Percentiles rank a stretch among this genome's conserved stretches.
phyloP scores from a whole-genome alignment of 768 basidiomycete species.

The Pleurotus sapidus region DNA sequence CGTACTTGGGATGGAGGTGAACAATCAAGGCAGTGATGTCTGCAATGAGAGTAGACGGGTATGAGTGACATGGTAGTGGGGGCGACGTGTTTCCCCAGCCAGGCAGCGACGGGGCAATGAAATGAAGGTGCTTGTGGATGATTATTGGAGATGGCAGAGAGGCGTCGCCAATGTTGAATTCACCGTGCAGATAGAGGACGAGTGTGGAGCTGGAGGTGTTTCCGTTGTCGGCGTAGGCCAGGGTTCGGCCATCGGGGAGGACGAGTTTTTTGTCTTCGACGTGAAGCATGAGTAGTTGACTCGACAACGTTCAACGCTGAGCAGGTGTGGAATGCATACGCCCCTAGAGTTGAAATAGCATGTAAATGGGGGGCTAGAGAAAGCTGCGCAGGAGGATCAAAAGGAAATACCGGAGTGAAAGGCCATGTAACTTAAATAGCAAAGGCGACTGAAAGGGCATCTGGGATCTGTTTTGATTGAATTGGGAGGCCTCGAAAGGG shows the following conservation, averaged over 20 bases:
- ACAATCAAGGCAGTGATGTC: slow-evolving; percentile 46
- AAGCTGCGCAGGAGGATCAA: background rate
- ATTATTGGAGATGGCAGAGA: slow-evolving; percentile 29
- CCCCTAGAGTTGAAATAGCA: background rate
- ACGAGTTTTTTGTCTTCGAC: slow-evolving; percentile 34
- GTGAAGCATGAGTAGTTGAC: slow-evolving; percentile 20
- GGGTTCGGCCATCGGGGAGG: slow-evolving; percentile 40
- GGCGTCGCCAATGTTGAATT: slow-evolving; percentile 47
- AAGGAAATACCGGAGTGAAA: background rate
- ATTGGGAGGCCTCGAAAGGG: background rate
- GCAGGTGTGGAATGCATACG: background rate
- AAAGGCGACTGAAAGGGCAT: background rate
- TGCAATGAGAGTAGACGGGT: slow-evolving; percentile 35
- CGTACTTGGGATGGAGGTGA: slow-evolving; percentile 42
- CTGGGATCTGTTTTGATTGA: background rate
- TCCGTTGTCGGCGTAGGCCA: slow-evolving; percentile 55
- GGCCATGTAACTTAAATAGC: background rate
- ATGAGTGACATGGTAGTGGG: slow-evolving; percentile 27
- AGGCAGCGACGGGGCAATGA: slow-evolving; percentile 50
- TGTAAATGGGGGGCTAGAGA: background rate
- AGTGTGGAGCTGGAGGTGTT: slow-evolving; percentile 45
- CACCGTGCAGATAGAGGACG: slow-evolving; percentile 55
- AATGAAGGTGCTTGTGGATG: slow-evolving; percentile 38
- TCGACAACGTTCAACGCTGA: background rate
- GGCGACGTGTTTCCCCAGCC: slow-evolving; percentile 59